Evolutionary conservation across 345 rosid genomes (phyloP).

Genomic region (Gossypium bickii): DNA sequence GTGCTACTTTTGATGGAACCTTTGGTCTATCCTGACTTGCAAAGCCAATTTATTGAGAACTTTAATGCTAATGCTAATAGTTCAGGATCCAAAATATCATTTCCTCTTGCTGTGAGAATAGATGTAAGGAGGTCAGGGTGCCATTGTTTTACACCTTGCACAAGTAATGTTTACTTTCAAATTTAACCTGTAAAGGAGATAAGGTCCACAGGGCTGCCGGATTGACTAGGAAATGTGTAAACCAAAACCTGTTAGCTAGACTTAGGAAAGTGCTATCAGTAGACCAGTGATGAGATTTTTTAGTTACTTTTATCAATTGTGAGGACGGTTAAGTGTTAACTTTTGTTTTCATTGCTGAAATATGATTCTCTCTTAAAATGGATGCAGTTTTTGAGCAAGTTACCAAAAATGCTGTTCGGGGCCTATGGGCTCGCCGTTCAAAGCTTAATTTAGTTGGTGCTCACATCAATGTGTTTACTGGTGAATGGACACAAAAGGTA

Average conservation of each 20-base stretch:
- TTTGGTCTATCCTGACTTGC: background rate
- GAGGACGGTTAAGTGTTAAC: background rate
- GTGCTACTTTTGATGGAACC: background rate
- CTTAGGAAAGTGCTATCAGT: background rate
- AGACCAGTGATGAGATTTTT: background rate
- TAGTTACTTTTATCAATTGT: background rate
- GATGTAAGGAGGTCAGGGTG: background rate
- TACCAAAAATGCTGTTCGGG: constrained; percentile 86
- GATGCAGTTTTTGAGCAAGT: constrained; percentile 87
- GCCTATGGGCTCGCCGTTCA: constrained; percentile 96
- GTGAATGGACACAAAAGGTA: constrained; percentile 99
- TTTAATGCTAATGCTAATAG: background rate
- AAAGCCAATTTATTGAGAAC: background rate
- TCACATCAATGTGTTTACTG: constrained; percentile 97
- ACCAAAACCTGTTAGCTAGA: background rate
- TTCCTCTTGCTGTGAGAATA: background rate
- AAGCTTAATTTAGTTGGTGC: constrained; percentile 91
- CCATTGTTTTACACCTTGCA: background rate
- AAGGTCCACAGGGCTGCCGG: background rate
- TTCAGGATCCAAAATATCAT: background rate
- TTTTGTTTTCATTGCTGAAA: background rate
- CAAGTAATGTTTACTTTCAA: background rate
- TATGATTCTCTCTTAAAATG: constrained; percentile 8
- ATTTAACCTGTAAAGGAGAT: background rate
- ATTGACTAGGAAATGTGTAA: background rate